These are phyloP conservation scores for Umbelopsis vinacea DNA, from an alignment of 192 early-diverging fungal species.

Conservation along the genomic window DNA sequence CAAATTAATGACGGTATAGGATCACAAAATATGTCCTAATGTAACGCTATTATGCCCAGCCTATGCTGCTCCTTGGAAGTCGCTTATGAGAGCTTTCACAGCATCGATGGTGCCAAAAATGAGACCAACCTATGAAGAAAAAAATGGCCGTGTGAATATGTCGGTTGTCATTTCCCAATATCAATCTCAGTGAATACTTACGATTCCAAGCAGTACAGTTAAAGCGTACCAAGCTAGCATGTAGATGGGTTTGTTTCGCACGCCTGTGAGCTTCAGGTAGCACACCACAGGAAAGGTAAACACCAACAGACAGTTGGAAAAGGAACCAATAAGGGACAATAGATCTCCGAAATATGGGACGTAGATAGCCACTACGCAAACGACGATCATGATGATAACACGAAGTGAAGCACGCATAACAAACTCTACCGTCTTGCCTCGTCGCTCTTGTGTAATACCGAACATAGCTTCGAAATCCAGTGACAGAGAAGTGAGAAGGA, in stretches of 20 bases:
- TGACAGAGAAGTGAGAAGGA: conserved; percentile 73
- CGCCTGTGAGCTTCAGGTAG: conserved; percentile 71
- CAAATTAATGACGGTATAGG: no score
- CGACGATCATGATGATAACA: conserved; percentile 51
- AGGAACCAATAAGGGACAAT: conserved; percentile 74
- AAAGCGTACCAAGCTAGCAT: conserved; percentile 49
- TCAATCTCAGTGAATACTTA: conserved; percentile 32
- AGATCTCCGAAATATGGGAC: conserved; percentile 82
- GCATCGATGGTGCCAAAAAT: conserved; percentile 66
- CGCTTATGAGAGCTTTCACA: conserved; percentile 53
- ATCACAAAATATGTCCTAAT: no score
- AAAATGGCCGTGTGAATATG: background rate
- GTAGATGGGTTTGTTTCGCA: conserved; percentile 38
- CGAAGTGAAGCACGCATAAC: conserved; percentile 57
- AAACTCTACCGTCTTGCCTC: conserved; percentile 53
- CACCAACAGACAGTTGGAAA: conserved; percentile 70
- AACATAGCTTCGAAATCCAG: conserved; percentile 66
- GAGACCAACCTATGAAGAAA: conserved; percentile 13
- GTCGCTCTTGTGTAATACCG: conserved; percentile 43
- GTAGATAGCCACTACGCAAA: conserved; percentile 63
- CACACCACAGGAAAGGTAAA: conserved; percentile 77
- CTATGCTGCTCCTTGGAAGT: conserved; percentile 1
- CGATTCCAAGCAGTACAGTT: conserved; percentile 65
- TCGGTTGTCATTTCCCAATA: background rate
- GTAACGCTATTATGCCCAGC: no score